phyloP scores from a whole-genome alignment of 306 rosid genomes.

The Quercus gilva region DNA sequence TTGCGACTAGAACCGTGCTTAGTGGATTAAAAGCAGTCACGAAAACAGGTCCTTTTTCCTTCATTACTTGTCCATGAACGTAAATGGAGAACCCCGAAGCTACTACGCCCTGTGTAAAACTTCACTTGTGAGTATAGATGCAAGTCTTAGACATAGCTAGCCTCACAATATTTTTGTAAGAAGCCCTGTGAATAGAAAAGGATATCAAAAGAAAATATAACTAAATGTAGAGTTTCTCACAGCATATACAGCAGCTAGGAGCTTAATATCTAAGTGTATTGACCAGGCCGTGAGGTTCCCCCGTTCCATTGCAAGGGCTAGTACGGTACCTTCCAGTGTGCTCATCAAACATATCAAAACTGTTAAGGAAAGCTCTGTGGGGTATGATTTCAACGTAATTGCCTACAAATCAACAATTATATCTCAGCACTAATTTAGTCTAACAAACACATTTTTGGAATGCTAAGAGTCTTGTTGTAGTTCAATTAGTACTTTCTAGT shows the following conservation, averaged over 20 bases:
- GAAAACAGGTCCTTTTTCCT: slow-evolving; percentile 55
- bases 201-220: background rate
- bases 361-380: slow-evolving; percentile 49
- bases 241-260: slow-evolving; percentile 40
- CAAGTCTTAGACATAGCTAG: background rate
- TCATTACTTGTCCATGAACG: slow-evolving; percentile 45
- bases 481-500: too few relatives aligned
- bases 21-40: slow-evolving; percentile 48
- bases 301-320: slow-evolving; percentile 44
- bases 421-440: too few relatives aligned
- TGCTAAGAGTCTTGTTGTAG: too few relatives aligned
- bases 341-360: slow-evolving; percentile 48
- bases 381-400: slow-evolving; percentile 47
- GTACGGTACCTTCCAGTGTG: slow-evolving; percentile 24
- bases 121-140: background rate
- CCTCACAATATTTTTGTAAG: background rate
- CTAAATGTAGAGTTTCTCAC: slow-evolving; percentile 23
- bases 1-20: slow-evolving; percentile 46
- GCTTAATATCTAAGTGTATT: slow-evolving; percentile 30
- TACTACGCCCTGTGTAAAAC: slow-evolving; percentile 43
- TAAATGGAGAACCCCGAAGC: slow-evolving; percentile 37
- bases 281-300: slow-evolving; percentile 49
- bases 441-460: too few relatives aligned
- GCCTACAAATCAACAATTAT: slow-evolving; percentile 26
- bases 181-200: background rate